Evolutionary conservation across 805 yeast species (phyloP), one percentile per base, ranked within the genome.

Genomic region (Lipomyces mesembrius): DNA sequence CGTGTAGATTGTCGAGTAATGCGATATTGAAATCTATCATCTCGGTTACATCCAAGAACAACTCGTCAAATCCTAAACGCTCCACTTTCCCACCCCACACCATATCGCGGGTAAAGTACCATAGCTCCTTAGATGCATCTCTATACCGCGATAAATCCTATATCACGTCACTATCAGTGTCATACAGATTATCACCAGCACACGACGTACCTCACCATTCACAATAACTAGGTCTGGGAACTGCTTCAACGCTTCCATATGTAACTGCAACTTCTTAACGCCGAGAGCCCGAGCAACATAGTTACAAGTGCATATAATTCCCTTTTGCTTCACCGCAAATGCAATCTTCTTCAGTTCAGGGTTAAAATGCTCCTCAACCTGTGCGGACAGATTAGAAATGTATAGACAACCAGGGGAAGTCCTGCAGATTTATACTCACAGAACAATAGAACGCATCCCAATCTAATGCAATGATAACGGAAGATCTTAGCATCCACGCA

Each of bases 401-500:
- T 22, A 53, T 53, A 6, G 34, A 53, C 22, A 14, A 53, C 17
- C 0, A 29, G 12, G 4, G n/a, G 2, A 7, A 2, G 27, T 9
- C 20, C 34, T 12, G 17, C 22, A 20, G 14, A 12, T 59, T 46
- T 22, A 25, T 17, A 20, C 65, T 20, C 22, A 62, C 65, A 53
- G 65, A 62, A 56, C 65, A 62, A 17, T 62, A 62, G 20, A 62
- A 62, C n/a, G 65, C 65, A 27, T 62, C 65, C 65, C 65, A 62
- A 25, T 62, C 65, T 8, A 62, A 32, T 7, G 65, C 65, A 17
- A 62, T 62, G 22, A 62, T 35, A 17, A 62, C 57, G 2, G 60
- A 32, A 27, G 25, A 17, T 12, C 6, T 49, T 27, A 55, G 17
- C 61, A 59, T 59, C 12, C 55, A 59, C 20, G 34, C 34, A 52